Percentiles rank a stretch among this genome's conserved stretches.
Evolutionary conservation across 768 basidiomycete genomes (phyloP).

Genomic region (Cubamyces lactineus): DNA sequence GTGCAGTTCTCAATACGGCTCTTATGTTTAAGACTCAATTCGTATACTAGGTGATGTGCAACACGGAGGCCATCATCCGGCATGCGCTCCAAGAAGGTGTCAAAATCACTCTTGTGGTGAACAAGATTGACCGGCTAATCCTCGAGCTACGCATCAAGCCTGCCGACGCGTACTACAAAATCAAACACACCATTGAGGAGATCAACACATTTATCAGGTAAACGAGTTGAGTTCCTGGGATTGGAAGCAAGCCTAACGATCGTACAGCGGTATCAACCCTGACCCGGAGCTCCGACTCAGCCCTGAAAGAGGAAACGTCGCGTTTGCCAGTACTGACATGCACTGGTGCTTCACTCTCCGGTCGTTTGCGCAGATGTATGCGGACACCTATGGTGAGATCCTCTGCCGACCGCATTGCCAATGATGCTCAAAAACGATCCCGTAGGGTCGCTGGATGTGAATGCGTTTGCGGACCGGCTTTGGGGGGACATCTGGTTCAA

Average conservation of each 20-base stretch:
- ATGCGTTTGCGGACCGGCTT: constrained; percentile 83
- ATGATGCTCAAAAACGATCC: not conserved
- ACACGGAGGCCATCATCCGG: constrained; percentile 84
- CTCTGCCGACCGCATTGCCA: not conserved
- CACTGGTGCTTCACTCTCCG: constrained; percentile 95
- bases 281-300: constrained; percentile 87
- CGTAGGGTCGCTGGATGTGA: constrained; percentile 77
- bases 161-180: constrained; percentile 96
- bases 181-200: constrained; percentile 98
- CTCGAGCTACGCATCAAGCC: constrained; percentile 96
- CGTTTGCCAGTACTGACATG: constrained; percentile 97
- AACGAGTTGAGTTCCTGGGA: constrained; percentile 25
- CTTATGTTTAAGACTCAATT: not conserved
- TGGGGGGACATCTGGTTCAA: constrained; percentile 99
- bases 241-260: not conserved
- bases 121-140: constrained; percentile 97
- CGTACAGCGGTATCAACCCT: constrained; percentile 78
- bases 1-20: constrained; percentile 30
- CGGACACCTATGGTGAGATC: constrained; percentile 80
- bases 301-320: constrained; percentile 95
- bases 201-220: constrained; percentile 96
- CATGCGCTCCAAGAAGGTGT: constrained; percentile 89
- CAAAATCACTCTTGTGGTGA: constrained; percentile 90
- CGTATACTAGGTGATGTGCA: constrained; percentile 80
- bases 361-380: constrained; percentile 96